phyloP scores from a whole-genome alignment of 768 basidiomycete genomes.

The Suillus hirtellus region DNA sequence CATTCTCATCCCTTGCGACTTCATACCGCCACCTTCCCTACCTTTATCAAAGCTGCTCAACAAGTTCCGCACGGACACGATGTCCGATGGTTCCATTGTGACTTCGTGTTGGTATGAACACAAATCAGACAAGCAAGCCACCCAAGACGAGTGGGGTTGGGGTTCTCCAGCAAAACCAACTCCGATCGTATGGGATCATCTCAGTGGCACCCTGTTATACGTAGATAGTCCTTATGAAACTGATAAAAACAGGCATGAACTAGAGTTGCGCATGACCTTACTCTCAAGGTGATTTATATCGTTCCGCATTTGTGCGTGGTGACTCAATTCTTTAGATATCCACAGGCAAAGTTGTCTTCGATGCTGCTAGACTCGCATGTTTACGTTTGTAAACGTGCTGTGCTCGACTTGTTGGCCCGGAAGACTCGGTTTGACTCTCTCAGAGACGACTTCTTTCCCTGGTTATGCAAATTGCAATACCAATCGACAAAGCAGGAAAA shows the following conservation, averaged over 20 bases:
- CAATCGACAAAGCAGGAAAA: conserved; percentile 58
- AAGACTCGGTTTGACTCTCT: conserved; percentile 79
- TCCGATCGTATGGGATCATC: conserved; percentile 70
- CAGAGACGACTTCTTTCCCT: conserved; percentile 88
- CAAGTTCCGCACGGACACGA: conserved; percentile 75
- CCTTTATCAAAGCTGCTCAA: conserved; percentile 71
- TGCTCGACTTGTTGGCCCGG: conserved; percentile 70
- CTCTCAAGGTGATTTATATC: conserved; percentile 54
- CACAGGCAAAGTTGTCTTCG: conserved; percentile 66
- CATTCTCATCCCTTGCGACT: conserved; percentile 88
- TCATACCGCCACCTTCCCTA: conserved; percentile 76
- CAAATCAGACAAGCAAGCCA: conserved; percentile 52
- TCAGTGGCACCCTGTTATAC: conserved; percentile 65
- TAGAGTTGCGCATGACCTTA: conserved; percentile 75
- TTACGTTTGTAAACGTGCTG: conserved; percentile 77
- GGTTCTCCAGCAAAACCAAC: conserved; percentile 42
- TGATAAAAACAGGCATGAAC: conserved; percentile 67
- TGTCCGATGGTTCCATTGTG: conserved; percentile 62
- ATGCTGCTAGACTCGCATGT: conserved; percentile 84
- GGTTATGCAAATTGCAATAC: conserved; percentile 87
- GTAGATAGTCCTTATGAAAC: conserved; percentile 69
- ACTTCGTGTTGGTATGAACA: conserved; percentile 67
- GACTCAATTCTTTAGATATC: conserved; percentile 51
- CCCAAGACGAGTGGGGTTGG: conserved; percentile 79
- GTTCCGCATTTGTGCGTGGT: conserved; percentile 3